Evolutionary conservation across 345 rosid species (phyloP).

Genomic region (Acer negundo): DNA sequence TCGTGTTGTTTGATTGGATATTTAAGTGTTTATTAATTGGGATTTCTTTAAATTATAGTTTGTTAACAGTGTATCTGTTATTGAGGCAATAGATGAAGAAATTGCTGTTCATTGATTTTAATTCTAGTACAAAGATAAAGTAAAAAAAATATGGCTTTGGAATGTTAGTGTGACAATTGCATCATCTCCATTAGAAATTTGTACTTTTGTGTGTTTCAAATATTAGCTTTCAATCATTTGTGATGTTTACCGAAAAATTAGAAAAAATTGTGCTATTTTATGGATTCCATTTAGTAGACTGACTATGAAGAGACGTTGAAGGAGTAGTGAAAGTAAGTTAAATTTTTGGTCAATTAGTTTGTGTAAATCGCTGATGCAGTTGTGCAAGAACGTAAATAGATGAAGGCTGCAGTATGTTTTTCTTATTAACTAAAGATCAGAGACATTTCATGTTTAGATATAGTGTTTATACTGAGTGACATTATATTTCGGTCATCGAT

Average conservation of each 20-base stretch:
- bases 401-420: not conserved
- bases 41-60: not conserved
- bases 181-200: not conserved
- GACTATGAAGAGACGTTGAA: not conserved
- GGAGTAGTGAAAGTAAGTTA: not conserved
- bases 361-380: not conserved
- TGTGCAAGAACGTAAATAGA: not conserved
- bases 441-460: slow-evolving; percentile 10
- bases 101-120: not conserved
- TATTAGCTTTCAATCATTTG: not conserved
- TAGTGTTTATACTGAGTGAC: slow-evolving; percentile 4
- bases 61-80: not conserved
- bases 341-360: slow-evolving; percentile 4
- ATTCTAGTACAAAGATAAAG: not conserved
- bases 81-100: slow-evolving; percentile 3
- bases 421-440: slow-evolving; percentile 2
- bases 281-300: not conserved
- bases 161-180: not conserved
- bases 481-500: not conserved
- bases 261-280: not conserved
- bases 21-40: not conserved
- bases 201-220: not conserved
- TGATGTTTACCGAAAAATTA: not conserved
- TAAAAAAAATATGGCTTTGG: not conserved
- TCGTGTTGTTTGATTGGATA: slow-evolving; percentile 2